Evolutionary conservation across 129 eudicot genomes (phyloP), one percentile per base, ranked within the genome.

Genomic region (Flaveria robusta): DNA sequence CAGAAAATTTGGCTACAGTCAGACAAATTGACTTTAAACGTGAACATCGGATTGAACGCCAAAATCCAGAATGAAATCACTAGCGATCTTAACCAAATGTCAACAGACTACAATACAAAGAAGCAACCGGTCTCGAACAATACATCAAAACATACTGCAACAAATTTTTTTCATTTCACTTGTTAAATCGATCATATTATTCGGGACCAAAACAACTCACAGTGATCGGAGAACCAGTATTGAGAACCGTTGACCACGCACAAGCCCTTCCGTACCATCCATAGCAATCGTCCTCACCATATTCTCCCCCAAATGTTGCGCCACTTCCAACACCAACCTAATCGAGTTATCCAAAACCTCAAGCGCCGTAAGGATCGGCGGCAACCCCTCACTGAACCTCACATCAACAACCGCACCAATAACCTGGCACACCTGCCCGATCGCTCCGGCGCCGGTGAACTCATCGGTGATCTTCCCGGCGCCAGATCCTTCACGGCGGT

Each of bases 251-350:
- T 94, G 99, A 64, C 99, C 99, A 31, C 99, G 68, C 6, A 94
- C 99, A 77, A 94, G 86, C 8, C 99, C 99, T 82, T 94, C 99
- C 43, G 99, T 91, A 64, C 97, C 99, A 83, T 94, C 99, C 99
- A 94, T 94, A 80, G 99, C 99, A 81, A 94, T 94, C 27, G 96
- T 88, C 86, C 99, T 77, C 26, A 94, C 97, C 86, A 91, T 86
- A 56, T 65, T 91, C 80, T 87, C 99, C 29, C 97, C 99, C 94
- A 94, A 87, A 83, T 94, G 99, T 51, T 91, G 96, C 10, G 99
- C 96, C 50, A 94, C 99, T 80, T 94, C 99, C 65, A 94, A 55
- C 1, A 95, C 99, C 58, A 95, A 65, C 59, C 99, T 84, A 76
- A 89, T 87, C 74, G 89, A 84, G 73, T 87, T 87, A 54, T 91